Evolutionary conservation across 176 grass and related monocot genomes (phyloP).

Genomic region (Triticum dicoccoides): DNA sequence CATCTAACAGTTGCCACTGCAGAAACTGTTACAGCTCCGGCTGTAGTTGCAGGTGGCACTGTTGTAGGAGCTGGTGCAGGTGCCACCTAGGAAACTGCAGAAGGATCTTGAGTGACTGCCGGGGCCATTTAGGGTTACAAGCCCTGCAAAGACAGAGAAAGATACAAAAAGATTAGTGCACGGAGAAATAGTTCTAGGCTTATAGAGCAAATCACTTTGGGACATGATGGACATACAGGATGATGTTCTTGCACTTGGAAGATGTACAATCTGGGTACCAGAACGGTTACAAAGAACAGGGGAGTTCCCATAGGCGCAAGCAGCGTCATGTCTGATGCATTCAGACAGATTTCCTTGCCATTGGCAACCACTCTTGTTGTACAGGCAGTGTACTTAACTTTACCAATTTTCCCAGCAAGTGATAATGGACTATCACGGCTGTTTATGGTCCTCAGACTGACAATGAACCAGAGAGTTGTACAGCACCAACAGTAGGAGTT

Average conservation of each 20-base stretch:
- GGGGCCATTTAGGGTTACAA: slow-evolving; percentile 54
- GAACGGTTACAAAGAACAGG: slow-evolving; percentile 91
- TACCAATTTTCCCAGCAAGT: slow-evolving; percentile 69
- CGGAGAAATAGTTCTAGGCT: neutral
- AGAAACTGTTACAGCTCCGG: slow-evolving; percentile 28
- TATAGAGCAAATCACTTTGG: neutral
- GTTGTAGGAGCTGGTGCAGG: slow-evolving; percentile 23
- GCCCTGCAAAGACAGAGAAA: slow-evolving; percentile 43
- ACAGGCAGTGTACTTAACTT: slow-evolving; percentile 77
- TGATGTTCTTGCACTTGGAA: slow-evolving; percentile 95
- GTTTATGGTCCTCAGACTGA: no score
- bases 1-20: slow-evolving; percentile 4
- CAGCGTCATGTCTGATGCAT: slow-evolving; percentile 58
- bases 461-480: no score
- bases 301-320: slow-evolving; percentile 81
- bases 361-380: slow-evolving; percentile 85
- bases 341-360: slow-evolving; percentile 89
- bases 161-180: slow-evolving; percentile 3
- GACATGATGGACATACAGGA: slow-evolving; percentile 51
- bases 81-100: slow-evolving; percentile 28
- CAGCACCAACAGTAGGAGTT: no score
- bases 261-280: slow-evolving; percentile 76
- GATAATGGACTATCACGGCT: neutral
- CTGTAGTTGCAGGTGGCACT: neutral
- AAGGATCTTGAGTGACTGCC: slow-evolving; percentile 41